Conservation (phyloP, 768 basidiomycete species). For the Amanita molliuscula region DNA sequence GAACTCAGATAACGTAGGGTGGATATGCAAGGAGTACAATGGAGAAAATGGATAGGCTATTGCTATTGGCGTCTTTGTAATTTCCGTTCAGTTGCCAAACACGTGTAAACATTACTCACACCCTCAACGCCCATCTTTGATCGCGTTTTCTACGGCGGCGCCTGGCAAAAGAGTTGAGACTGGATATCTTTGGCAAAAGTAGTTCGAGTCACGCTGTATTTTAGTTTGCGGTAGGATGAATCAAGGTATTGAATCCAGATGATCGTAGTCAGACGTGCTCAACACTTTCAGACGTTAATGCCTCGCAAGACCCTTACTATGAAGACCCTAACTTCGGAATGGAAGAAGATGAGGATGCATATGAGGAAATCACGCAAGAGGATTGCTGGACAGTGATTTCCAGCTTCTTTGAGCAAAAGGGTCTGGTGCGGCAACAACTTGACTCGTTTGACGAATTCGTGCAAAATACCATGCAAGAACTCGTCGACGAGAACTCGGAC, state of each 20-base stretch:
- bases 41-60: constrained; percentile 28
- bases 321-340: constrained; percentile 50
- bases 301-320: constrained; percentile 44
- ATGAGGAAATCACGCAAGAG: constrained; percentile 81
- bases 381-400: constrained; percentile 95
- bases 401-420: constrained; percentile 94
- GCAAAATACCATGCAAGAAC: constrained; percentile 98
- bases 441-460: constrained; percentile 99
- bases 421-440: constrained; percentile 94
- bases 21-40: constrained; percentile 46
- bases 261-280: neutral
- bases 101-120: neutral
- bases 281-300: constrained; percentile 35
- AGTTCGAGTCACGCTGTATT: neutral
- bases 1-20: constrained; percentile 22
- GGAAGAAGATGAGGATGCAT: constrained; percentile 44
- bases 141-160: too few species aligned
- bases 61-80: constrained; percentile 14
- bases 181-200: neutral
- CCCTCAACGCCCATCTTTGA: neutral
- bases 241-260: constrained; percentile 34
- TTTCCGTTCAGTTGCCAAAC: neutral
- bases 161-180: neutral
- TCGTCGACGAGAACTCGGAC: constrained; percentile 94
- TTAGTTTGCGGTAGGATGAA: constrained; percentile 23